Conservation (phyloP, 345 rosid species). For the Kernera saxatilis region DNA sequence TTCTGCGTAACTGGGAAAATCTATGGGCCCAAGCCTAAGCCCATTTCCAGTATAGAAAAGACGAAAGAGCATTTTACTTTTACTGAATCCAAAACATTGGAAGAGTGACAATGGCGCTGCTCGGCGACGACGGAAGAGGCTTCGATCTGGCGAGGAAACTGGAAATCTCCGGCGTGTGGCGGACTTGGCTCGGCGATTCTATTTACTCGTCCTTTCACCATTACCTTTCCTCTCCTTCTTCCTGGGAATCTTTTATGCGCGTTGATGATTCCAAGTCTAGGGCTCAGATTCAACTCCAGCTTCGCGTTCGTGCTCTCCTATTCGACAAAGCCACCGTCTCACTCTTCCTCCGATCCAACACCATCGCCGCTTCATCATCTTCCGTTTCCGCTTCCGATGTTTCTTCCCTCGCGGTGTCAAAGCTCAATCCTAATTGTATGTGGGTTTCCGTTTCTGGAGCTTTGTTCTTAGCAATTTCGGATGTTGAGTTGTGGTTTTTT, state of each 20-base stretch:
- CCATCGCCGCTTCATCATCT: conserved; percentile 5
- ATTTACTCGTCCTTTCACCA: conserved; percentile 45
- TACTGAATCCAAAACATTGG: no score
- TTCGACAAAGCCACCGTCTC: conserved; percentile 75
- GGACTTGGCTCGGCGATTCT: conserved; percentile 82
- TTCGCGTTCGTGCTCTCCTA: conserved; percentile 82
- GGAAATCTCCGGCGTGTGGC: conserved; percentile 70
- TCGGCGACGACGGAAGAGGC: conserved; percentile 90
- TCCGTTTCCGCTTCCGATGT: conserved; percentile 30
- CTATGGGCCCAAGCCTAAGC: neutral
- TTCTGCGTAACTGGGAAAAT: neutral
- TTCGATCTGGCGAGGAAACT: conserved; percentile 79
- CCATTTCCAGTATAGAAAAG: neutral
- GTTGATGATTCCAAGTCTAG: conserved; percentile 63
- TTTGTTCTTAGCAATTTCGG: neutral
- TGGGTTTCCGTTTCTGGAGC: neutral
- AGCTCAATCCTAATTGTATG: conserved; percentile 70
- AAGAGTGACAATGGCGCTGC: conserved; percentile 54
- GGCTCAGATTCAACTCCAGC: conserved; percentile 84
- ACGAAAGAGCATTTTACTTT: no score
- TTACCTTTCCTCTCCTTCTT: conserved; percentile 57
- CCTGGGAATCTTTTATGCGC: conserved; percentile 84
- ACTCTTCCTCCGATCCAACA: conserved; percentile 53
- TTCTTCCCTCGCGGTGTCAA: conserved; percentile 47
- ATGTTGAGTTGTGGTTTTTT: neutral